These are phyloP conservation scores for Acacia concinna DNA, from an alignment of 331 rosid species.

Conservation along the genomic window DNA sequence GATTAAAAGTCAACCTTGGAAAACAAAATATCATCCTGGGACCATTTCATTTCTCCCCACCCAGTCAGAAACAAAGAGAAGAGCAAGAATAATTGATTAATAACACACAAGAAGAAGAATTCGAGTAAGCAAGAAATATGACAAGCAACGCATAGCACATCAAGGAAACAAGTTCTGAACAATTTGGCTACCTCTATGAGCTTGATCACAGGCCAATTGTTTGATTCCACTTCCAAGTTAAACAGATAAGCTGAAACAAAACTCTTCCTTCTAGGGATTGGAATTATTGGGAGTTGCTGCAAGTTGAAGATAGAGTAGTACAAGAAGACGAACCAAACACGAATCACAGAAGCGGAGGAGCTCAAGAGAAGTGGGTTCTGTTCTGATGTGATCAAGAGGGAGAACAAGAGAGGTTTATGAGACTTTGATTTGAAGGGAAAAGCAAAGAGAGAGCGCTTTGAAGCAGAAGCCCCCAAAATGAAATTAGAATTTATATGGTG, in stretches of 20 bases:
- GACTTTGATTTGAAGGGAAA: slow-evolving; percentile 37
- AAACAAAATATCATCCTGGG: background rate
- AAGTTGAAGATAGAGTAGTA: background rate
- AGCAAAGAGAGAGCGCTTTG: background rate
- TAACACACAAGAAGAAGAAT: background rate
- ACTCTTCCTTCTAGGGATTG: slow-evolving; percentile 24
- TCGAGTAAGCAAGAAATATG: background rate
- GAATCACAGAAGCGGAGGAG: background rate
- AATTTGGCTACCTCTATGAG: slow-evolving; percentile 23
- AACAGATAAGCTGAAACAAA: slow-evolving; percentile 17
- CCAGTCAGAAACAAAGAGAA: background rate
- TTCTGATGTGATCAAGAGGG: slow-evolving; percentile 28
- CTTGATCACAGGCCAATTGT: slow-evolving; percentile 28
- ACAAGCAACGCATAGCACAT: background rate
- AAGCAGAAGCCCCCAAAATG: slow-evolving; percentile 6
- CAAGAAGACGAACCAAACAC: slow-evolving; percentile 5
- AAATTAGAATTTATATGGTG: background rate
- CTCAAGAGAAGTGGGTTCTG: background rate
- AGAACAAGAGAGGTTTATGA: slow-evolving; percentile 18
- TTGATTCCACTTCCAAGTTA: slow-evolving; percentile 2
- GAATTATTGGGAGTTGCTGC: background rate
- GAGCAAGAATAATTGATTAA: background rate
- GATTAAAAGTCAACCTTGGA: background rate
- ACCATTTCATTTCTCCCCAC: background rate
- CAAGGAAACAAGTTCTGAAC: background rate